Conservation (phyloP, 1,139 yeast genomes). For the Oligophagozyma castellii region DNA sequence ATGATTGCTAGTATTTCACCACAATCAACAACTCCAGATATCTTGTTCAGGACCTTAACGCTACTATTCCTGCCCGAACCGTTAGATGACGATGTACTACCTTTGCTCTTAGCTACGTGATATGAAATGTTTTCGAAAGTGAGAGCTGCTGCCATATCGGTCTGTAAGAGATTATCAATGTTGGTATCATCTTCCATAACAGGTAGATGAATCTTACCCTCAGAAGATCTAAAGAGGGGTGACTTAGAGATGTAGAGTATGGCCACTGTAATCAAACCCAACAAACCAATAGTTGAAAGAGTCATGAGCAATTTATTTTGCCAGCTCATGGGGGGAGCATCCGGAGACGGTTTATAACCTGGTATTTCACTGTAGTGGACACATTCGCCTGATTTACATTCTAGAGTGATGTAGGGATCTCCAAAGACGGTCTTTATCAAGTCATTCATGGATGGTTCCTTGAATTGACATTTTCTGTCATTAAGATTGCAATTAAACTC, state of each 20-base stretch:
- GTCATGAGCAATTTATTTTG: conserved; percentile 34
- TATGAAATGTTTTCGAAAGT: conserved; percentile 65
- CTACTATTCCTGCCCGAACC: background rate
- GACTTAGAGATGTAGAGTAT: conserved; percentile 45
- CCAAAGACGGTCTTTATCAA: conserved; percentile 84
- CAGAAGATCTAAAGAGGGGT: conserved; percentile 41
- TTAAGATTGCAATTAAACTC: conserved; percentile 68
- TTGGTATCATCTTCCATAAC: conserved; percentile 26
- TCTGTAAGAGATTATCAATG: conserved; percentile 37
- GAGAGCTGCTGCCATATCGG: conserved; percentile 55
- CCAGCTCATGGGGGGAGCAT: conserved; percentile 35
- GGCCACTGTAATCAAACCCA: conserved; percentile 23
- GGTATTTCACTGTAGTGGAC: conserved; percentile 86
- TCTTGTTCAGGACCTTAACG: conserved; percentile 37
- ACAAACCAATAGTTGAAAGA: conserved; percentile 26
- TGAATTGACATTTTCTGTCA: conserved; percentile 53
- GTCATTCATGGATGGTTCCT: conserved; percentile 94
- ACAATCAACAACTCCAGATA: conserved; percentile 69
- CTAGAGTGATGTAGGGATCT: conserved; percentile 70
- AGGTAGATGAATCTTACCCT: conserved; percentile 19
- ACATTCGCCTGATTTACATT: conserved; percentile 82
- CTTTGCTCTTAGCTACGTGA: conserved; percentile 26
- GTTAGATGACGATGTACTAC: conserved; percentile 7
- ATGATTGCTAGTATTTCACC: conserved; percentile 87
- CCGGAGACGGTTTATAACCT: conserved; percentile 60